Base-by-base conservation (phyloP, 2,329 filamentous ascomycete species). In the Alternaria consortialis region DNA sequence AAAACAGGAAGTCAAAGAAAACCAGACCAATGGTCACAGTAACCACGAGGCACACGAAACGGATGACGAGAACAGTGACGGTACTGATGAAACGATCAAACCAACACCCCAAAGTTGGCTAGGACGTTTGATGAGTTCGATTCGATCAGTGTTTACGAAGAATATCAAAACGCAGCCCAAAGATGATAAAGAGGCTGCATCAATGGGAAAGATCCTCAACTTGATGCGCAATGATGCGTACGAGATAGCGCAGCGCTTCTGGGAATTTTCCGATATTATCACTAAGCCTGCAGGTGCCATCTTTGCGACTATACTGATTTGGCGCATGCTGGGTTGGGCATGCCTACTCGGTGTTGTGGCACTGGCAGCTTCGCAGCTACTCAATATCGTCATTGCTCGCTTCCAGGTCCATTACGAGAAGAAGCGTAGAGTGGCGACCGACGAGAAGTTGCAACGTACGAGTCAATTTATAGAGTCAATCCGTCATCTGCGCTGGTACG, bases 181-280 rank as follows among this genome's bases (percentile, higher is more conserved):
- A 58, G 51, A 73, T 64, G 34, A 71, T 11, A 84, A 85, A 57
- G 81, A 86, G 56, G 86, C 90, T 2, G 92, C 93, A 0, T 93
- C 91, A 0, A 94, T 94, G 79, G 93, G 93, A 7, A 97, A 97
- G 74, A 95, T 97, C 53, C 85, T 97, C 62, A 97, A 97, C 70
- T 80, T 97, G 2, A 91, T 97, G 83, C 89, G 92, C 37, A 88
- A 86, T 60, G 92, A 95, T 74, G 91, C 91, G 0, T 95, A 94
- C 72, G 91, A 94, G 74, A 87, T 94, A 39, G 87, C 92, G 3
- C 92, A 94, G 71, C 78, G 91, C 43, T 95, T 97, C 70, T 97
- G 93, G 93, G 93, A 97, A 62, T 91, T 95, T 53, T 86, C 91
- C 2, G 83, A 84, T n/a, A 81, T 97, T 2, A 81, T 96, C 40